These are phyloP conservation scores for Hirsutella minnesotensis DNA, from an alignment of 2,329 filamentous ascomycete species.

Conservation along the genomic window DNA sequence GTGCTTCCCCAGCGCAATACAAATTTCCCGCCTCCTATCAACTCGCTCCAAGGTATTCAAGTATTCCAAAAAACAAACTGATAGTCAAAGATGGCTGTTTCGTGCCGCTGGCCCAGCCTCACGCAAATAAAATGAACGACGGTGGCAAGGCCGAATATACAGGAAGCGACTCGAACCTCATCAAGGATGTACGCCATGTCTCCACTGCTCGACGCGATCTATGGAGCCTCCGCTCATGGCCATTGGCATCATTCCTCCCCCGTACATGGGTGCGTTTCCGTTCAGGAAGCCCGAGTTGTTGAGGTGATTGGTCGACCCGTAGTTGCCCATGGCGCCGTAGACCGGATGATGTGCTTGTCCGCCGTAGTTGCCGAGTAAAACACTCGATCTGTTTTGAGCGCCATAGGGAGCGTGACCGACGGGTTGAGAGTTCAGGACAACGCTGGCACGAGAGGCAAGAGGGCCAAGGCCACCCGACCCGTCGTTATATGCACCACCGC, in stretches of 20 bases:
- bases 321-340: constrained; percentile 14
- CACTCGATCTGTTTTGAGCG: constrained; percentile 17
- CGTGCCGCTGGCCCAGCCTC: too few species aligned
- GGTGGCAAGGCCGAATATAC: too few species aligned
- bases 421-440: constrained; percentile 14
- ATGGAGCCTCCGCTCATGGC: constrained; percentile 13
- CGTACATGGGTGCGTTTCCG: constrained; percentile 12
- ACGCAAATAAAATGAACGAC: too few species aligned
- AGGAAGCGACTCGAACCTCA: too few species aligned
- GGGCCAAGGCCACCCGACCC: constrained; percentile 28
- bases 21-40: too few species aligned
- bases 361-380: constrained; percentile 13
- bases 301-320: constrained; percentile 6
- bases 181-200: constrained; percentile 24
- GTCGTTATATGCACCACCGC: constrained; percentile 43
- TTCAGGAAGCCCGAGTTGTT: constrained; percentile 10
- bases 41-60: too few species aligned
- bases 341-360: constrained; percentile 11
- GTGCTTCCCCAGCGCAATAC: too few species aligned
- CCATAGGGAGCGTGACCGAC: constrained; percentile 10
- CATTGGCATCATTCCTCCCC: constrained; percentile 15
- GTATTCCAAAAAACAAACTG: too few species aligned
- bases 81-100: too few species aligned
- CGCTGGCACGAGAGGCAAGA: constrained; percentile 14
- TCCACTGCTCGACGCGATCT: constrained; percentile 30